Evolutionary conservation across 2,329 filamentous ascomycete species (phyloP).

Genomic region (Penicillium corylophilum): DNA sequence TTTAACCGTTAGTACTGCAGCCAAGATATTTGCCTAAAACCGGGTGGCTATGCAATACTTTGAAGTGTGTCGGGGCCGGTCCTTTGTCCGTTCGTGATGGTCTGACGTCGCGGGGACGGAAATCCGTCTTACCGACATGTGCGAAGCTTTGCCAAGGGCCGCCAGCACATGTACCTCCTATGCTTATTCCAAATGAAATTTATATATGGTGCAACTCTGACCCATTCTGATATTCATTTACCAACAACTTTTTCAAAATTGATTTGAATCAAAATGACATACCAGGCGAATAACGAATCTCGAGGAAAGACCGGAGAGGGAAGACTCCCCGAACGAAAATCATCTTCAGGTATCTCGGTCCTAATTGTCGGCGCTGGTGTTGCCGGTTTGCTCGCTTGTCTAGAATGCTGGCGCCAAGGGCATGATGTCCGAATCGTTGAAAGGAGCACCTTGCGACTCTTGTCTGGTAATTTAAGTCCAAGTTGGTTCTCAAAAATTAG

Average conservation of each 20-base stretch:
- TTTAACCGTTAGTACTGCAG: background rate
- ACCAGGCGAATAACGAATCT: background rate
- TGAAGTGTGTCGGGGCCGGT: background rate
- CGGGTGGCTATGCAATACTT: background rate
- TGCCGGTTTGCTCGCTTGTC: slow-evolving; percentile 24
- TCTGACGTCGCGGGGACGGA: background rate
- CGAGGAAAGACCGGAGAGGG: background rate
- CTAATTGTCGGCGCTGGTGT: slow-evolving; percentile 30
- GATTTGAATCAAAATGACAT: background rate
- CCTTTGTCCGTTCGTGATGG: background rate
- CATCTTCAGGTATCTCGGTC: slow-evolving; percentile 18
- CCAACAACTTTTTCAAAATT: background rate
- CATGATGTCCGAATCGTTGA: slow-evolving; percentile 30
- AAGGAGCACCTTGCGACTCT: slow-evolving; percentile 2
- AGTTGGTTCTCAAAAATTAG: background rate
- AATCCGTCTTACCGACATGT: background rate
- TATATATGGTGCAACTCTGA: background rate
- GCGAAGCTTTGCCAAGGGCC: background rate
- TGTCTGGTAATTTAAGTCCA: background rate
- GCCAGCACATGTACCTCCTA: background rate
- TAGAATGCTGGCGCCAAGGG: slow-evolving; percentile 32
- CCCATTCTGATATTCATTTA: background rate
- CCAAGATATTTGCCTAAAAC: background rate
- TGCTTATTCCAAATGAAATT: background rate
- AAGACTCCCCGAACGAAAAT: slow-evolving; percentile 7